Conservation (phyloP, 176 grass and related monocot genomes). For the Oryza australiensis region DNA sequence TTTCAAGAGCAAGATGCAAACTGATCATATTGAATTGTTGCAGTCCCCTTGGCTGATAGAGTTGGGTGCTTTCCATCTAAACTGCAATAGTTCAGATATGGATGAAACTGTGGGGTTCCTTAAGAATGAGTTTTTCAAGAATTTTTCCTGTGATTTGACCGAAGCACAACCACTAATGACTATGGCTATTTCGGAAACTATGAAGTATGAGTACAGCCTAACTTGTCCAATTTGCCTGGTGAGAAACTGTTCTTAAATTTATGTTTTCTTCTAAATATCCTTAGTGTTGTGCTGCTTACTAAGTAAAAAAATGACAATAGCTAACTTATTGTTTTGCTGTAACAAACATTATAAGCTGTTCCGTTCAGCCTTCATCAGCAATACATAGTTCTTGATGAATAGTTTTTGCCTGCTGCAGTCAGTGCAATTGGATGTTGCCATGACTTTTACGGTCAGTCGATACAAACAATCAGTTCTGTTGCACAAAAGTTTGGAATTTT, state of each 20-base stretch:
- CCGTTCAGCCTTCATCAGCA: neutral
- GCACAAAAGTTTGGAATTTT: neutral
- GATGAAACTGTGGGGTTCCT: conserved; percentile 50
- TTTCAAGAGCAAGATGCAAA: conserved; percentile 67
- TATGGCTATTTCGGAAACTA: conserved; percentile 55
- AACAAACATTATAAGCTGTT: neutral
- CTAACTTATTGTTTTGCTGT: neutral
- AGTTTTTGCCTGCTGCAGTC: neutral
- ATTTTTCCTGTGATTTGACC: conserved; percentile 63
- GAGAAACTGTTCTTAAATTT: conserved; percentile 39
- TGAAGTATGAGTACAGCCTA: conserved; percentile 65
- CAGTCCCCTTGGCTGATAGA: conserved; percentile 86
- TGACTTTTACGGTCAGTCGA: neutral
- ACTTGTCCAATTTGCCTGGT: conserved; percentile 74
- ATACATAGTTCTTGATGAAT: neutral
- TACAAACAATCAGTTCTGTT: neutral
- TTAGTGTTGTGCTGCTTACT: neutral
- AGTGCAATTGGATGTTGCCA: neutral
- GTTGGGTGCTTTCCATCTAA: conserved; percentile 72
- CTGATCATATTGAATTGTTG: conserved; percentile 62
- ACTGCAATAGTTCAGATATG: conserved; percentile 41
- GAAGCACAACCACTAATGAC: conserved; percentile 53
- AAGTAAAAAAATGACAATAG: neutral
- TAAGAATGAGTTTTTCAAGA: conserved; percentile 52
- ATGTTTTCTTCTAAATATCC: conserved; percentile 9